Conservation (phyloP, 1,139 yeast species). For the Debaryomyces udenii region DNA sequence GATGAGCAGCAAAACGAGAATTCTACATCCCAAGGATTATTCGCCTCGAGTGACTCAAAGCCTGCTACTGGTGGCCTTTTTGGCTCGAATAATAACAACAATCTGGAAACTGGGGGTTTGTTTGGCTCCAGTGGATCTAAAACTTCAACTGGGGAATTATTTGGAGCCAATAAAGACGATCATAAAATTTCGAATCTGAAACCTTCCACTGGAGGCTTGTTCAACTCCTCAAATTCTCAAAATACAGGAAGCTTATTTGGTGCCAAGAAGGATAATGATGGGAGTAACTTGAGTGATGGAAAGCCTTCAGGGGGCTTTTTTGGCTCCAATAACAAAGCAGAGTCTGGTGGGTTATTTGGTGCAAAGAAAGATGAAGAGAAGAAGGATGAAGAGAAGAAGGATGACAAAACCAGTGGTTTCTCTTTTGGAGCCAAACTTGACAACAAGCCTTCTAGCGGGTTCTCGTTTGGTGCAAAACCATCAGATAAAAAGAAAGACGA, state of each 20-base stretch:
- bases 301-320: conserved; percentile 16
- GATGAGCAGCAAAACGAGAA: conserved; percentile 18
- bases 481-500: conserved; percentile 22
- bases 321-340: conserved; percentile 8
- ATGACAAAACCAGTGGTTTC: conserved; percentile 20
- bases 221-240: conserved; percentile 17
- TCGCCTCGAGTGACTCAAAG: conserved; percentile 14
- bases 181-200: conserved; percentile 3
- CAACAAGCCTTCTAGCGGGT: conserved; percentile 15
- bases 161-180: conserved; percentile 24
- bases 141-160: conserved; percentile 14
- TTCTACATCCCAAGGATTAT: conserved; percentile 17
- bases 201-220: conserved; percentile 16
- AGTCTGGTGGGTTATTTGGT: conserved; percentile 22
- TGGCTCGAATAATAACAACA: conserved; percentile 12
- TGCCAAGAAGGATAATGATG: conserved; percentile 18
- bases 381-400: conserved; percentile 14
- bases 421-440: conserved; percentile 26
- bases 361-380: conserved; percentile 20
- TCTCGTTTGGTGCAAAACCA: conserved; percentile 17
- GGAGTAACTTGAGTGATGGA: conserved; percentile 10
- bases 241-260: conserved; percentile 21
- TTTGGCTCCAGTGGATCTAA: conserved; percentile 19
- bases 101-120: conserved; percentile 15
- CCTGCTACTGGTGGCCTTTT: conserved; percentile 18